A percentile compares a stretch with the other conserved stretches of the same genome.
Evolutionary conservation across 805 yeast genomes (phyloP).

Genomic region (Starmera amethionina): DNA sequence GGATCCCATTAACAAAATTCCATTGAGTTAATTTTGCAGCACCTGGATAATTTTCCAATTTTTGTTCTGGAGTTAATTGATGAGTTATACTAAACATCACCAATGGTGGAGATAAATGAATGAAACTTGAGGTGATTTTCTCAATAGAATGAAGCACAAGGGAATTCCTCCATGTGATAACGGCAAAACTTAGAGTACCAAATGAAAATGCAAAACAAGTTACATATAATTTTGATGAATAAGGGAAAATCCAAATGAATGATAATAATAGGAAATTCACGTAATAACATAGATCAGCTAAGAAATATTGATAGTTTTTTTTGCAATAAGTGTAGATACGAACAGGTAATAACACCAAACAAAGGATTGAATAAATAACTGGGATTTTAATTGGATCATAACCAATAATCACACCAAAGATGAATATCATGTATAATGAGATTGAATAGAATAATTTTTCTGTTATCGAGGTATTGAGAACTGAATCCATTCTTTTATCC

Average conservation of each 20-base stretch:
- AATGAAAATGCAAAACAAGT: slow-evolving; percentile 79
- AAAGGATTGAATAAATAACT: slow-evolving; percentile 54
- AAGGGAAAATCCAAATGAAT: slow-evolving; percentile 78
- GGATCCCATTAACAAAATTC: slow-evolving; percentile 60
- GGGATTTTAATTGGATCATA: slow-evolving; percentile 71
- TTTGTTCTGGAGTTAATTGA: slow-evolving; percentile 42
- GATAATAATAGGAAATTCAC: slow-evolving; percentile 63
- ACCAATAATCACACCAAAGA: slow-evolving; percentile 71
- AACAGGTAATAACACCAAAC: slow-evolving; percentile 66
- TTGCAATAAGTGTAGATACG: slow-evolving; percentile 77
- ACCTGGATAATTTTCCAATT: slow-evolving; percentile 63
- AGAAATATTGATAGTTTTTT: slow-evolving; percentile 68
- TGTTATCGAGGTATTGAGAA: slow-evolving; percentile 36
- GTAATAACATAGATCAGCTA: slow-evolving; percentile 91
- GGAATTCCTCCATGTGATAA: slow-evolving; percentile 92
- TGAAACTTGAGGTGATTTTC: slow-evolving; percentile 83
- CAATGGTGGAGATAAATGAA: slow-evolving; percentile 85
- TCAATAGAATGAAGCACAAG: slow-evolving; percentile 86
- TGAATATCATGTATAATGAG: slow-evolving; percentile 57
- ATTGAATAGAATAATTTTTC: slow-evolving; percentile 79
- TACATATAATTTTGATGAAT: slow-evolving; percentile 61
- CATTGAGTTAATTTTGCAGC: slow-evolving; percentile 60
- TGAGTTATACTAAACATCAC: slow-evolving; percentile 83
- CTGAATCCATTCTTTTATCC: slow-evolving; percentile 25
- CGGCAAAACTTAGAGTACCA: slow-evolving; percentile 90